phyloP scores from a whole-genome alignment of 208 protist species.

The Lotmaria passim region DNA sequence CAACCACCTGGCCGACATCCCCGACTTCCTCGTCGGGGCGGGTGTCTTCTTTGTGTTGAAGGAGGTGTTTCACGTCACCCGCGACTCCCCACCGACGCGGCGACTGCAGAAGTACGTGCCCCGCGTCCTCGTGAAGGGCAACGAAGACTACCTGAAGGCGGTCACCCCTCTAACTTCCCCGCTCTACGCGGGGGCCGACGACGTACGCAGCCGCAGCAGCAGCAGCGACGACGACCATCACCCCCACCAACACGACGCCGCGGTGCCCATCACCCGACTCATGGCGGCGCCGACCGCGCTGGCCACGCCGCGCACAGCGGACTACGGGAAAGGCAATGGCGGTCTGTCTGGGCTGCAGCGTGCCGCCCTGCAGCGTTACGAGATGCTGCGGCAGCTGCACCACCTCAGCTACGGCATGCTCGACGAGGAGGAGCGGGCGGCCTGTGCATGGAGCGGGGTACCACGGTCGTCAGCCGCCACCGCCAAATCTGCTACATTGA shows the following conservation, averaged over 20 bases:
- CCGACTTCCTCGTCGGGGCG: constrained; percentile 76
- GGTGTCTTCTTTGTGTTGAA: constrained; percentile 83
- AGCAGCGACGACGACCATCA: not conserved
- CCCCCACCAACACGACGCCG: not conserved
- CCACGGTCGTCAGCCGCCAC: not conserved
- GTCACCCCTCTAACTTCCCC: constrained; percentile 21
- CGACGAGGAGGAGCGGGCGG: constrained; percentile 25
- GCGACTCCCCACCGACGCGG: constrained; percentile 23
- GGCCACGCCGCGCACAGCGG: constrained; percentile 15
- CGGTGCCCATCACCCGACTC: not conserved
- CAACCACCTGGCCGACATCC: constrained; percentile 65
- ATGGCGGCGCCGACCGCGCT: constrained; percentile 1
- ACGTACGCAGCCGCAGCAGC: constrained; percentile 8
- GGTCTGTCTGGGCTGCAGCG: constrained; percentile 46
- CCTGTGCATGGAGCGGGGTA: constrained; percentile 16
- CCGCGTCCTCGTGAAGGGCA: constrained; percentile 10
- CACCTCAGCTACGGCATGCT: constrained; percentile 37
- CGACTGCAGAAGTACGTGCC: constrained; percentile 25
- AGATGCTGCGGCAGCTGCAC: constrained; percentile 47
- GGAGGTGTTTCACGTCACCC: constrained; percentile 53
- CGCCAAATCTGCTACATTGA: not conserved
- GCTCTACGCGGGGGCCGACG: constrained; percentile 16
- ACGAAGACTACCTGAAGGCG: constrained; percentile 11
- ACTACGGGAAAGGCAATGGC: constrained; percentile 13
- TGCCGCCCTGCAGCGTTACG: constrained; percentile 46